A percentile compares a stretch with the other conserved stretches of the same genome.
phyloP scores from a whole-genome alignment of 2,329 filamentous ascomycete genomes.

The Cordyceps javanica region DNA sequence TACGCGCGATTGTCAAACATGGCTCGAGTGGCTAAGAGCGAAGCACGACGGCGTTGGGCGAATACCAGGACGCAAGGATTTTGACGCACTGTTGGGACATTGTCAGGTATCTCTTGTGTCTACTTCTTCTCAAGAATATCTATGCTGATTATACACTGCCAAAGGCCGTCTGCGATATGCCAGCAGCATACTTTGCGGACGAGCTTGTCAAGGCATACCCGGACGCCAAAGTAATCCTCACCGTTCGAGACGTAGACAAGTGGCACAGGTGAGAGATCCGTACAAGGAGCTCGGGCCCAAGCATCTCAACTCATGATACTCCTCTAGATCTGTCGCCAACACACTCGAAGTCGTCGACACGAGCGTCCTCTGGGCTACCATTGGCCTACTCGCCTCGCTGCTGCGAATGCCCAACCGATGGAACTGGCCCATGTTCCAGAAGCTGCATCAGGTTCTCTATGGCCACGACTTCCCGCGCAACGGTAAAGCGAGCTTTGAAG shows the following conservation, averaged over 20 bases:
- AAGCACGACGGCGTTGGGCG: conserved; percentile 5
- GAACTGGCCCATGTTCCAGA: conserved; percentile 14
- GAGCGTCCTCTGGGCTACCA: conserved; percentile 3
- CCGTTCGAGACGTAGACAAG: conserved; percentile 4
- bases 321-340: neutral
- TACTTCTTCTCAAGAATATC: neutral
- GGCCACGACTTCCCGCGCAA: conserved; percentile 8
- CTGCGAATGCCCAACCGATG: conserved; percentile 9
- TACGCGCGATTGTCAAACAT: conserved; percentile 2
- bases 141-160: neutral
- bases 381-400: neutral
- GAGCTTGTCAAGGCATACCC: conserved; percentile 8
- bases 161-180: conserved; percentile 3
- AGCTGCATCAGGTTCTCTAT: conserved; percentile 17
- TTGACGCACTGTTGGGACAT: conserved; percentile 1
- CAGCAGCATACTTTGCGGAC: conserved; percentile 8
- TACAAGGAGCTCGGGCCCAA: neutral
- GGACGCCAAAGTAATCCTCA: conserved; percentile 9
- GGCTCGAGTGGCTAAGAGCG: conserved; percentile 3
- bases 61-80: conserved; percentile 8
- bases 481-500: conserved; percentile 16
- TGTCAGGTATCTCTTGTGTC: neutral
- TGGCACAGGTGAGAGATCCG: neutral
- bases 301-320: neutral
- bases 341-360: conserved; percentile 2